phyloP scores from a whole-genome alignment of 192 early-diverging fungal genomes.

The Coemansia sp. region DNA sequence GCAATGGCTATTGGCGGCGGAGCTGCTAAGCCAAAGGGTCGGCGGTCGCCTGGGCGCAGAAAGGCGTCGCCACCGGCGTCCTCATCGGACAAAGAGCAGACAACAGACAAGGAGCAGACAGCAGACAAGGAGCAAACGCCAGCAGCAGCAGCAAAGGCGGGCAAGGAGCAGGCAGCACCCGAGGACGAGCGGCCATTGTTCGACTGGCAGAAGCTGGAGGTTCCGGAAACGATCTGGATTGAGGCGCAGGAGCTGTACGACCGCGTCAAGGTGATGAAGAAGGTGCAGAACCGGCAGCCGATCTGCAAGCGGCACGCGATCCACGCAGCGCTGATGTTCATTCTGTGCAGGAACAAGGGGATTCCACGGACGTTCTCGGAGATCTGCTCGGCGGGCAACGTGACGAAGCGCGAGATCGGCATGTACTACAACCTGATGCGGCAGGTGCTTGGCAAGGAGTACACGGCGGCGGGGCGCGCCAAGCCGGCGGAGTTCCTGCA shows the following conservation, averaged over 20 bases:
- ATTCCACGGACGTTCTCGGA: slow-evolving; percentile 66
- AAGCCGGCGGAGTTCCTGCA: slow-evolving; percentile 46
- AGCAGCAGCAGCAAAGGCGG: neutral
- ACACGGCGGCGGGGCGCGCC: slow-evolving; percentile 50
- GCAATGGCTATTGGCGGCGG: neutral
- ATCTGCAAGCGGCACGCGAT: slow-evolving; percentile 64
- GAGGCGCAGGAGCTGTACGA: slow-evolving; percentile 55
- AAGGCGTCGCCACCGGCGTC: neutral
- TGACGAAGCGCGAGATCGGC: slow-evolving; percentile 63
- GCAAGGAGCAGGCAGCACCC: neutral
- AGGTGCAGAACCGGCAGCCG: slow-evolving; percentile 68
- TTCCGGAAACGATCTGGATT: slow-evolving; percentile 37
- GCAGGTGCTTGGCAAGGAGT: slow-evolving; percentile 54
- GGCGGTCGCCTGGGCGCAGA: neutral
- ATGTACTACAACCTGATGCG: slow-evolving; percentile 66
- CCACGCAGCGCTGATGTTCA: slow-evolving; percentile 62
- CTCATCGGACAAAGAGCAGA: neutral
- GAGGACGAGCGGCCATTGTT: slow-evolving; percentile 25
- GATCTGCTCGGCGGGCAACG: slow-evolving; percentile 62
- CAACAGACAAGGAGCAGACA: neutral
- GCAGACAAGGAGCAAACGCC: neutral
- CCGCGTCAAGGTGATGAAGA: slow-evolving; percentile 59
- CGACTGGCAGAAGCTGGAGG: slow-evolving; percentile 39
- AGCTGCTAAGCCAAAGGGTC: neutral
- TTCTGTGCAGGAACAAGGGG: slow-evolving; percentile 60